These are phyloP conservation scores for Botryotinia globosa DNA, from an alignment of 2,329 filamentous ascomycete genomes.

Conservation along the genomic window DNA sequence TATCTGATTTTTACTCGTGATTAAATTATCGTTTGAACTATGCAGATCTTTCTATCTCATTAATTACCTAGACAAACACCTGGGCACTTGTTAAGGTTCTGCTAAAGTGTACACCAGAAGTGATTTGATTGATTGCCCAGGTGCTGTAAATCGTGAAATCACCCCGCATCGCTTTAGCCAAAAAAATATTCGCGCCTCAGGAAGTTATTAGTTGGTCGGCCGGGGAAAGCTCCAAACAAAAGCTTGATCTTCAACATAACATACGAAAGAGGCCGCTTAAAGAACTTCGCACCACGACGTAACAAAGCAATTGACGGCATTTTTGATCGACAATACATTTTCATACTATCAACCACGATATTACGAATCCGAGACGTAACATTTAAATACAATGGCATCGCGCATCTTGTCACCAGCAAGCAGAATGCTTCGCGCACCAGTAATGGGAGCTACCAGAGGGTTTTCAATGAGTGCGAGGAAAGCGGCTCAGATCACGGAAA, in stretches of 20 bases:
- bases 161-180: conserved; percentile 8
- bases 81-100: neutral
- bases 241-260: conserved; percentile 11
- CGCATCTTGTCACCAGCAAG: conserved; percentile 43
- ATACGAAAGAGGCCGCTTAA: conserved; percentile 1
- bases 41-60: neutral
- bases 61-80: neutral
- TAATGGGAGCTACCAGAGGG: neutral
- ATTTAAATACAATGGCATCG: conserved; percentile 43
- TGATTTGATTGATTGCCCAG: neutral
- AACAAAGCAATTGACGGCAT: conserved; percentile 5
- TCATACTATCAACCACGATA: neutral
- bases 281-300: conserved; percentile 4
- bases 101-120: neutral
- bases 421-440: conserved; percentile 36
- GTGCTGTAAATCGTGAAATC: neutral
- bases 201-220: conserved; percentile 7
- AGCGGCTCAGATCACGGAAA: neutral
- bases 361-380: neutral
- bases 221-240: conserved; percentile 18
- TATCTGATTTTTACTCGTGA: neutral
- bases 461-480: neutral
- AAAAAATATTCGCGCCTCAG: conserved; percentile 17
- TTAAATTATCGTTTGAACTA: neutral
- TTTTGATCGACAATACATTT: neutral